phyloP scores from a whole-genome alignment of 352 stramenopile species.

The Phytopythium montanum region DNA sequence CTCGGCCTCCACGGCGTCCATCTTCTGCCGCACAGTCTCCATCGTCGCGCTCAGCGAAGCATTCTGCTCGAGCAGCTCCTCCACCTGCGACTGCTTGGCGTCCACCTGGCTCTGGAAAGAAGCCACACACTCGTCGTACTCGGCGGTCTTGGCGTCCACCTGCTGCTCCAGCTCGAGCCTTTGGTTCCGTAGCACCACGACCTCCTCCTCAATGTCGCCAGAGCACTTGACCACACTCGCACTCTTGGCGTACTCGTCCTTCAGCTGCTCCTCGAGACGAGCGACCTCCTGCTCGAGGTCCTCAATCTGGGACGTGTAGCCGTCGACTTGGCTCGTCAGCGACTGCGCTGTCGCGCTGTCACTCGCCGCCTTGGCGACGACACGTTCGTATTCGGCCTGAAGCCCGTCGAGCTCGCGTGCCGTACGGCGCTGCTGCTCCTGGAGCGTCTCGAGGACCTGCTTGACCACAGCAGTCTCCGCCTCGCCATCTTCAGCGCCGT shows the following conservation, averaged over 20 bases:
- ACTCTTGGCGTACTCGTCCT: slow-evolving; percentile 42
- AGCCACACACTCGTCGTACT: slow-evolving; percentile 37
- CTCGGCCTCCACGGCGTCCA: slow-evolving; percentile 31
- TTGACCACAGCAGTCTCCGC: slow-evolving; percentile 28
- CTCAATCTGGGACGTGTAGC: slow-evolving; percentile 35
- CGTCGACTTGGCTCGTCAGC: slow-evolving; percentile 36
- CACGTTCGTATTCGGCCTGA: slow-evolving; percentile 42
- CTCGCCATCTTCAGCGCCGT: slow-evolving; percentile 18
- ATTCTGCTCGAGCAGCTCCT: slow-evolving; percentile 41
- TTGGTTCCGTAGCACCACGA: slow-evolving; percentile 33
- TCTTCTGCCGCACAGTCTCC: slow-evolving; percentile 35
- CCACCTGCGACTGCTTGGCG: slow-evolving; percentile 37
- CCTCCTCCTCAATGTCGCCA: slow-evolving; percentile 45
- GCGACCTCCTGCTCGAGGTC: slow-evolving; percentile 42
- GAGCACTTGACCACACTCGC: slow-evolving; percentile 35
- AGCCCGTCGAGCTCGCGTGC: slow-evolving; percentile 40
- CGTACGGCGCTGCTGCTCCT: slow-evolving; percentile 28
- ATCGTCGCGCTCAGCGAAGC: slow-evolving; percentile 31
- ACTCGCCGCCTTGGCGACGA: slow-evolving; percentile 25
- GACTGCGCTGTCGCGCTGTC: slow-evolving; percentile 29
- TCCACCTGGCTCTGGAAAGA: slow-evolving; percentile 35
- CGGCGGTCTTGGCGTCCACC: slow-evolving; percentile 28
- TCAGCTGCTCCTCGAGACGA: slow-evolving; percentile 37
- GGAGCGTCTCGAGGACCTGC: slow-evolving; percentile 30
- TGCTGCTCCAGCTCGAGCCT: slow-evolving; percentile 35